These are phyloP conservation scores for Fusarium liriodendri DNA, from an alignment of 2,329 filamentous ascomycete species.

Conservation along the genomic window DNA sequence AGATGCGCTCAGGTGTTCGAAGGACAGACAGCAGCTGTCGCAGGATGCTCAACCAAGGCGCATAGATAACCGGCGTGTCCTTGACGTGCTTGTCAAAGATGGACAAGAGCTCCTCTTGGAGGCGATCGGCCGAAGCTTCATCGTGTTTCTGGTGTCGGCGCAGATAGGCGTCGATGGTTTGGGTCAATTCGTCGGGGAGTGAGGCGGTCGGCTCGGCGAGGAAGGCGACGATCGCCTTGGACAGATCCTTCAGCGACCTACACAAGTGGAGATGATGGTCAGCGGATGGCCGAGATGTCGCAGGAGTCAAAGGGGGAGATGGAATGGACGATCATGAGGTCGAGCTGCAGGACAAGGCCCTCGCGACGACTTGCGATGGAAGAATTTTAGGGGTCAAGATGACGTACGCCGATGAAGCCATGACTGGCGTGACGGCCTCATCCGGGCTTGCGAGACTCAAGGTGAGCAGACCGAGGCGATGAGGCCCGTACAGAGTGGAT, in stretches of 20 bases:
- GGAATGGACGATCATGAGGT: conserved; percentile 22
- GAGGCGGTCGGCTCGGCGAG: conserved; percentile 65
- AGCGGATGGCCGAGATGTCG: conserved; percentile 25
- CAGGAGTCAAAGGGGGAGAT: conserved; percentile 26
- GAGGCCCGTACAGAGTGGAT: conserved; percentile 40
- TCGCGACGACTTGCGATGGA: conserved; percentile 14
- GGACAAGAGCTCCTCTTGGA: conserved; percentile 77
- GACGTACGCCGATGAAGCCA: conserved; percentile 47
- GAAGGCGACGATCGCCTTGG: conserved; percentile 66
- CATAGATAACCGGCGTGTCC: conserved; percentile 66
- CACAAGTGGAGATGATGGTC: conserved; percentile 34
- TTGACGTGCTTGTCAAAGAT: conserved; percentile 75
- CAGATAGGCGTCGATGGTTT: conserved; percentile 74
- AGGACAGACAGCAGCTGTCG: conserved; percentile 73
- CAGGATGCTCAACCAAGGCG: conserved; percentile 76
- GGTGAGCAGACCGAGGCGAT: conserved; percentile 38
- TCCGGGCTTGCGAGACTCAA: conserved; percentile 37
- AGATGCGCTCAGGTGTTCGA: conserved; percentile 69
- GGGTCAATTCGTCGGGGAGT: conserved; percentile 73
- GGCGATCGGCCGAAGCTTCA: conserved; percentile 74
- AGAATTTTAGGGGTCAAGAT: conserved; percentile 38
- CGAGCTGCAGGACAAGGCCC: conserved; percentile 23
- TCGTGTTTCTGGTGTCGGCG: conserved; percentile 75
- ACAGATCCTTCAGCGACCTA: conserved; percentile 71
- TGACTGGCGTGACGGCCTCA: conserved; percentile 42